Conservation (phyloP, 1,284 basidiomycete genomes). For the Ceratobasidium sp. region DNA sequence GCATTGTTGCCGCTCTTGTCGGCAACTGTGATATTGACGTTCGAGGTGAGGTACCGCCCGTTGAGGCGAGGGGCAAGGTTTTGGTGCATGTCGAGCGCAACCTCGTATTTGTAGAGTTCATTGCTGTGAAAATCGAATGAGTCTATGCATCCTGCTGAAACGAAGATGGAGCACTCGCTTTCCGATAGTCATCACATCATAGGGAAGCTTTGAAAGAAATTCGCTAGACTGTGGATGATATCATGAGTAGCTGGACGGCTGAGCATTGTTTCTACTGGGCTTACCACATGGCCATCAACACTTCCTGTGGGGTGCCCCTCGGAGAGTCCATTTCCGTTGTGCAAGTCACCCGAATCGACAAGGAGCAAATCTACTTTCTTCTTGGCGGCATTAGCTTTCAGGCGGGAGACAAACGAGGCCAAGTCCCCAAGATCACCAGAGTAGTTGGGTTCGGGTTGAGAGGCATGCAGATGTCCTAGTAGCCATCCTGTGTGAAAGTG, state of each 20-base stretch:
- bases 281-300: constrained; percentile 73
- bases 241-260: too few species aligned
- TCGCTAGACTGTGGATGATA: constrained; percentile 62
- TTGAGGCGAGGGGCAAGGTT: constrained; percentile 76
- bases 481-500: constrained; percentile 64
- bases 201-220: constrained; percentile 76
- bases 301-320: constrained; percentile 77
- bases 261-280: constrained; percentile 41
- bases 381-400: constrained; percentile 76
- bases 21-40: constrained; percentile 80
- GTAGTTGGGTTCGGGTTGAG: constrained; percentile 77
- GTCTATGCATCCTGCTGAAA: not conserved
- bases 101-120: constrained; percentile 81
- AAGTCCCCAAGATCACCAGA: constrained; percentile 83
- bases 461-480: constrained; percentile 72
- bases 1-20: constrained; percentile 58
- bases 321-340: constrained; percentile 79
- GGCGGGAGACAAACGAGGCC: constrained; percentile 78
- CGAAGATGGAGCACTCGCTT: constrained; percentile 60
- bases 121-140: constrained; percentile 57
- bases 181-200: constrained; percentile 85
- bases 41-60: constrained; percentile 82
- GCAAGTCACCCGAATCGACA: constrained; percentile 78
- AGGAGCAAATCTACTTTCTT: constrained; percentile 74
- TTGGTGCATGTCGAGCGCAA: constrained; percentile 78